These are phyloP conservation scores for Acacia melanoxylon DNA, from an alignment of 306 rosid species.

Conservation along the genomic window DNA sequence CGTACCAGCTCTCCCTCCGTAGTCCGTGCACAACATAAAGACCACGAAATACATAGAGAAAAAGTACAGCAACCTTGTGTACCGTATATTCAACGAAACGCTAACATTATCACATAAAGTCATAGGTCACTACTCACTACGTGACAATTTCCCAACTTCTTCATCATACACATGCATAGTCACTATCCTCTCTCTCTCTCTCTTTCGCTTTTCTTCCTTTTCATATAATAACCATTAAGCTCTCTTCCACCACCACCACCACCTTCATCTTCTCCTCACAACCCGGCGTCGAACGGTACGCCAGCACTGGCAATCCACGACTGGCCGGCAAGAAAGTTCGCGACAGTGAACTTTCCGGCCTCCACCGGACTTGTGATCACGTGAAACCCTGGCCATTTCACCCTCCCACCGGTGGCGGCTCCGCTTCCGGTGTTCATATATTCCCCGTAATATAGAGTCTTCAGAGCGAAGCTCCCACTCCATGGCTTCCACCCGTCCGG, in stretches of 20 bases:
- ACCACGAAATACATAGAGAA: neutral
- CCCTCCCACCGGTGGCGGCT: conserved; percentile 59
- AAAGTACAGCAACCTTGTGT: conserved; percentile 25
- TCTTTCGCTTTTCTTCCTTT: neutral
- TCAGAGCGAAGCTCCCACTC: conserved; percentile 62
- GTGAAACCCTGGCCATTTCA: conserved; percentile 69
- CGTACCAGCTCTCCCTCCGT: neutral
- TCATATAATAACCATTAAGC: neutral
- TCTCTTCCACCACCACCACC: neutral
- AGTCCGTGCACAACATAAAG: neutral
- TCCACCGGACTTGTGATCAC: conserved; percentile 42
- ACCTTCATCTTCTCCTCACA: conserved; percentile 24
- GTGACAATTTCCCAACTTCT: conserved; percentile 12
- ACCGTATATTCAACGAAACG: conserved; percentile 18
- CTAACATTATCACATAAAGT: conserved; percentile 9
- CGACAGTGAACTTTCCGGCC: conserved; percentile 61
- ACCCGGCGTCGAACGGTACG: conserved; percentile 60
- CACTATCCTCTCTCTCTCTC: neutral
- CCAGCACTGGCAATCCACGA: conserved; percentile 62
- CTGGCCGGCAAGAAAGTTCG: conserved; percentile 55
- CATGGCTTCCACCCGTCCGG: conserved; percentile 73
- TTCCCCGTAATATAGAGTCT: conserved; percentile 68
- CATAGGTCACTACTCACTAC: neutral
- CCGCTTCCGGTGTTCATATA: conserved; percentile 65
- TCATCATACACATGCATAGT: neutral